Percentiles rank a stretch among this genome's conserved stretches.
Conservation (phyloP, 2,329 filamentous ascomycete species). For the Elsinoe fawcettii region DNA sequence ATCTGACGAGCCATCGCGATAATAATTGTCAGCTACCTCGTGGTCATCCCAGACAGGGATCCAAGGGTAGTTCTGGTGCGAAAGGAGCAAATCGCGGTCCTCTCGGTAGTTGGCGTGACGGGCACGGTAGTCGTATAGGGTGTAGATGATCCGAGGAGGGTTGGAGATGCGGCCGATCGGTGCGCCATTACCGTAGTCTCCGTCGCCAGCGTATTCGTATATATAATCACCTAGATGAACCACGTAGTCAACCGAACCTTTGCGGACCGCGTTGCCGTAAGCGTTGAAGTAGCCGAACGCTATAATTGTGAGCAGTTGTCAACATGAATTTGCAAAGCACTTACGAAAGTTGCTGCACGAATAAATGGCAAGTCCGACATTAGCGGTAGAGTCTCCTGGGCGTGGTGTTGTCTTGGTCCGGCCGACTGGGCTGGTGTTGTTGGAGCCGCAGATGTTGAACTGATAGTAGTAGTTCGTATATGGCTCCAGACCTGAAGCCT, state of each 20-base stretch:
- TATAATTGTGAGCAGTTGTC: conserved; percentile 21
- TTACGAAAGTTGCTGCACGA: conserved; percentile 61
- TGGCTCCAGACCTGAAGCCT: conserved; percentile 54
- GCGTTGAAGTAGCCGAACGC: conserved; percentile 42
- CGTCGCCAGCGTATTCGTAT: conserved; percentile 49
- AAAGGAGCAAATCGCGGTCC: conserved; percentile 52
- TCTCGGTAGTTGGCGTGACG: conserved; percentile 52
- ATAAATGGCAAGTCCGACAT: conserved; percentile 59
- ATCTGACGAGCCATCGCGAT: conserved; percentile 52
- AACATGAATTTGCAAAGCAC: conserved; percentile 24
- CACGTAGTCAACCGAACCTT: conserved; percentile 42
- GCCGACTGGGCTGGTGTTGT: conserved; percentile 55
- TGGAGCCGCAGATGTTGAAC: conserved; percentile 59
- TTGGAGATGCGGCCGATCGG: conserved; percentile 45
- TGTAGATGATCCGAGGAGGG: conserved; percentile 46
- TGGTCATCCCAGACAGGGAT: conserved; percentile 60
- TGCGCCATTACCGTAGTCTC: conserved; percentile 27
- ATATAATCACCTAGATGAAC: conserved; percentile 50
- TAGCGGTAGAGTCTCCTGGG: conserved; percentile 47
- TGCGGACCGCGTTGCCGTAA: conserved; percentile 32
- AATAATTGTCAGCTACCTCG: conserved; percentile 59
- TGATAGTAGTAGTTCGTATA: conserved; percentile 64
- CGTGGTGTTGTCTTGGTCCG: conserved; percentile 62
- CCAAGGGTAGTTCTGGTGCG: conserved; percentile 52
- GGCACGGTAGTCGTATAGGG: conserved; percentile 53